Evolutionary conservation across 495 filamentous ascomycete genomes (phyloP).

Genomic region (Xylaria palmicola): DNA sequence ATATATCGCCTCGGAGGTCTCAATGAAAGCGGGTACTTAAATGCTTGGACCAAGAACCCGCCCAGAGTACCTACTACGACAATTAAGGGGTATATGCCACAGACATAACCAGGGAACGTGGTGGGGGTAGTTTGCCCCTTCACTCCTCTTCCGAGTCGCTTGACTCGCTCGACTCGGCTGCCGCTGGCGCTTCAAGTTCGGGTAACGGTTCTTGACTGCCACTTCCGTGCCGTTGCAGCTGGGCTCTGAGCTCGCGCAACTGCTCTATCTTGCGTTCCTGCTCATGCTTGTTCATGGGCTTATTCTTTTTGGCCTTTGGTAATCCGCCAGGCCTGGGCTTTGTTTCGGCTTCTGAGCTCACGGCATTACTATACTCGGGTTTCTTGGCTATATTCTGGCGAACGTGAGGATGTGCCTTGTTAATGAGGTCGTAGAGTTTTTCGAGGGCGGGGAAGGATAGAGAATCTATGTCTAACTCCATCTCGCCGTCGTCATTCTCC

Average conservation of each 20-base stretch:
- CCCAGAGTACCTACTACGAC: neutral
- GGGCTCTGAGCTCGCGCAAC: slow-evolving; percentile 60
- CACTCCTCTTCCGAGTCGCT: slow-evolving; percentile 36
- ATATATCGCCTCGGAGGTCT: neutral
- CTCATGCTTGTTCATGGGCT: slow-evolving; percentile 94
- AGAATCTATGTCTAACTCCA: slow-evolving; percentile 89
- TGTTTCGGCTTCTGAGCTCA: slow-evolving; percentile 22
- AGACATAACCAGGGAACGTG: neutral
- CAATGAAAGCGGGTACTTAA: neutral
- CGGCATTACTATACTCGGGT: slow-evolving; percentile 33
- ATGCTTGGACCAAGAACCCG: neutral
- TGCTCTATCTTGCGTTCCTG: slow-evolving; percentile 86
- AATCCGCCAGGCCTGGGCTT: slow-evolving; percentile 31
- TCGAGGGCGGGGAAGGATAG: slow-evolving; percentile 70
- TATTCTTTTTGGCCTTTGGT: slow-evolving; percentile 91
- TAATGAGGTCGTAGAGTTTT: slow-evolving; percentile 74
- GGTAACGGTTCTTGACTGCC: slow-evolving; percentile 50
- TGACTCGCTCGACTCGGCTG: slow-evolving; percentile 30
- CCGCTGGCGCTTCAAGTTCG: slow-evolving; percentile 30
- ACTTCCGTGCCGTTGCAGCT: slow-evolving; percentile 44
- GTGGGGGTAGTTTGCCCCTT: neutral
- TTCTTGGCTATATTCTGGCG: slow-evolving; percentile 29
- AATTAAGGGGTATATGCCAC: neutral
- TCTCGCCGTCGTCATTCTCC: slow-evolving; percentile 76
- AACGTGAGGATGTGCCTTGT: slow-evolving; percentile 61